Conservation (phyloP, 177 flowering plant species). For the Telopea speciosissima region DNA sequence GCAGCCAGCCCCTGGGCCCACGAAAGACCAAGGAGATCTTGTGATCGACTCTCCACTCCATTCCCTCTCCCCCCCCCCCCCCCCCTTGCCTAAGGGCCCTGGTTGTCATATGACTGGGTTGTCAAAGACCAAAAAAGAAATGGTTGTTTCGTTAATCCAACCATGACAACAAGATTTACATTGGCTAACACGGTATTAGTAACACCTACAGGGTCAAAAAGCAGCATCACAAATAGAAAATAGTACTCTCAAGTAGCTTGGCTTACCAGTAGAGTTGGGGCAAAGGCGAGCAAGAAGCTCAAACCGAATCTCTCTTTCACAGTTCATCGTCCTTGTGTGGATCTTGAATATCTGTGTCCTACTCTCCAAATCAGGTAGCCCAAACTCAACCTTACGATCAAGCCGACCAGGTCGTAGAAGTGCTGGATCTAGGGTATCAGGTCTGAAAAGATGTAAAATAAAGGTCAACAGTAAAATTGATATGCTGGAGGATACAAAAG, state of each 20-base stretch:
- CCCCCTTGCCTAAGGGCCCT: no score
- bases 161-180: neutral
- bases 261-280: constrained; percentile 93
- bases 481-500: neutral
- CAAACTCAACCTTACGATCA: constrained; percentile 96
- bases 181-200: no score
- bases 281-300: constrained; percentile 95
- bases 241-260: neutral
- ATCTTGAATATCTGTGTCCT: constrained; percentile 96
- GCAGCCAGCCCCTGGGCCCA: no score
- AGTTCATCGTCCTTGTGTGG: constrained; percentile 96
- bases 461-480: neutral
- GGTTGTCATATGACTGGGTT: no score
- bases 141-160: neutral
- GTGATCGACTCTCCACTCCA: no score
- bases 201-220: no score
- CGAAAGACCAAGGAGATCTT: no score
- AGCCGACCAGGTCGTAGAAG: constrained; percentile 90
- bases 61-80: no score
- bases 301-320: constrained; percentile 92
- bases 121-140: no score
- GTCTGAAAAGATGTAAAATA: constrained; percentile 37
- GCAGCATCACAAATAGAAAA: neutral
- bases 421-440: constrained; percentile 96
- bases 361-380: constrained; percentile 94